Base-by-base conservation (phyloP, 2,329 filamentous ascomycete genomes). In the Aureobasidium sp. region DNA sequence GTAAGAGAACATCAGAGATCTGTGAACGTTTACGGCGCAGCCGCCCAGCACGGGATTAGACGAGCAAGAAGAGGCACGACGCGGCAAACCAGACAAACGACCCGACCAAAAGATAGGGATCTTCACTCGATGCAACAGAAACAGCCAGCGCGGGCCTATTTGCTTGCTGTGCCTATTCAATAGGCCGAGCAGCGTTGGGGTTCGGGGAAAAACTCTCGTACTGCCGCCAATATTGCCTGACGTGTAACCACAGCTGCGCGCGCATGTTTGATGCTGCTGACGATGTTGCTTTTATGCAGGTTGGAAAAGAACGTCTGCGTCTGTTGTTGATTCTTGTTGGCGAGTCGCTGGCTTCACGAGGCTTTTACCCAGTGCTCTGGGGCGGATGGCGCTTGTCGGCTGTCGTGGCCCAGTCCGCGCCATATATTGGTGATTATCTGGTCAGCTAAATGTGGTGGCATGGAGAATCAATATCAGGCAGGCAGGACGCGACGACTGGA, bases 391-490 rank as follows among this genome's bases (percentile, higher is more conserved):
- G 55, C 55, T 58, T 58, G 42, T 58, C 55, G 42, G 55, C 42
- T 48, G 55, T 48, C 41, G 55, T 47, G 31, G 55, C 55, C 55
- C 42, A 58, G 20, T 47, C 42, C 55, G 20, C 42, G 37, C 41
- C 55, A 31, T 58, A 58, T 39, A 58, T 58, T 58, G 55, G 20
- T 20, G 31, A 34, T 47, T 58, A 14, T 48, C 42, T 39, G 55
- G 55, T 58, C 39, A 44, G 55, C 55, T 58, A 58, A 58, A 44
- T 48, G 55, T 48, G 45, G 55, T 39, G 41, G 55, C 31, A 58
- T 48, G 42, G 39, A 39, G 31, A 48, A 58, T 58, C 55, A 48
- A 48, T 58, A 37, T 42, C 51, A 55, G 51, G 25, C 51, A 55
- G 20, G 51, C 51, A 55, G 37, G 37, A 42, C 51, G 31, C 36